Base-by-base conservation (phyloP, 2,329 filamentous ascomycete genomes). In the Elsinoe australis region DNA sequence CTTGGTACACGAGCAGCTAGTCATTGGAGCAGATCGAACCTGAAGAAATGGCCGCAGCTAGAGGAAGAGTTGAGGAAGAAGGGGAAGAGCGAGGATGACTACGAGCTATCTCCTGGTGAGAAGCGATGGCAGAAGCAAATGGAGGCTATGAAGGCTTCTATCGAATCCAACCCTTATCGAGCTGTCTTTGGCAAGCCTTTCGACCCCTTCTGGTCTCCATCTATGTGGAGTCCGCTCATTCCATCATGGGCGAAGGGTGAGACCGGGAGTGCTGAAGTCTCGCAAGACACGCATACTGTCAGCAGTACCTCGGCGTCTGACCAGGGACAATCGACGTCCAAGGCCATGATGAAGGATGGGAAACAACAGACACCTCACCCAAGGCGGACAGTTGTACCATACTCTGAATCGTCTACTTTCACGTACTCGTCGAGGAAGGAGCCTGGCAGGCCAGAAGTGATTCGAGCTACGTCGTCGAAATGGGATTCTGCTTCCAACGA, bases 151-250 rank as follows among this genome's bases (percentile, higher is more conserved):
- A 55, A 59, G 46, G 61, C 61, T 41, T 56, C 57, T 14, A 53
- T 71, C 26, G 59, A 66, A 31, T 56, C 63, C 14, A 64, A 71
- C 47, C 68, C 69, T 8, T 71, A 71, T 47, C 59, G 63, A 46
- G 61, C 65, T 6, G 54, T 71, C 24, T 71, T 71, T 48, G 69
- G 68, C 2, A 65, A 64, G 61, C 19, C 60, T 3, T 60, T 61
- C 49, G 58, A 61, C 50, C 59, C 58, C 2, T 64, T 63, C 54
- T 64, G 61, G 63, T 57, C 42, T 39, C 54, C 56, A 7, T 33
- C 48, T 14, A 26, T 32, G 14, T 46, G 32, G 45, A 24, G 15
- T 9, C 26, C 34, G 10, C 48, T 62, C 4, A 52, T 61, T 1
- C 58, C 59, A 10, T 55, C 49, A 32, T 62, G 59, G 59, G 44